Percentiles rank a stretch among this genome's conserved stretches.
These are phyloP conservation scores for Agrocybe praecox DNA, from an alignment of 768 basidiomycete genomes.

Conservation along the genomic window DNA sequence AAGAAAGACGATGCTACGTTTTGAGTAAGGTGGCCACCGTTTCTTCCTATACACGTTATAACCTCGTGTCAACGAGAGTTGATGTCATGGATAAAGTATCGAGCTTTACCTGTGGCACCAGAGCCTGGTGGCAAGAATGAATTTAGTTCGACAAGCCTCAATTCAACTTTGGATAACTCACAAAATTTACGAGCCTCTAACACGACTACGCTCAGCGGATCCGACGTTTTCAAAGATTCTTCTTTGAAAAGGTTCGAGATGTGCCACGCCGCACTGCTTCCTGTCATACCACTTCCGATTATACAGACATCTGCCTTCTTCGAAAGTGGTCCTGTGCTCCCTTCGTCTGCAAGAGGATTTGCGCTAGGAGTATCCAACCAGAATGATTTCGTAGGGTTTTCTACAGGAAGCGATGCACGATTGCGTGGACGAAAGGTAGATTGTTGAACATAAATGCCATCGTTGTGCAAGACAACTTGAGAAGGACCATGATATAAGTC, in stretches of 20 bases:
- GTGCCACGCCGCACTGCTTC: slow-evolving; percentile 75
- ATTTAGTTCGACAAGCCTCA: neutral
- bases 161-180: slow-evolving; percentile 43
- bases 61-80: neutral
- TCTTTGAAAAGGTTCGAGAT: slow-evolving; percentile 32
- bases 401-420: slow-evolving; percentile 44
- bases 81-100: neutral
- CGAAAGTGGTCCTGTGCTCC: slow-evolving; percentile 64
- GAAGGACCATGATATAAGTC: neutral
- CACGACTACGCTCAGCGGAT: slow-evolving; percentile 43
- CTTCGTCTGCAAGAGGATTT: slow-evolving; percentile 68
- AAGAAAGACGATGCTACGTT: slow-evolving; percentile 48
- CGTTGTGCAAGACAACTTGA: neutral
- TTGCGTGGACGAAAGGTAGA: neutral
- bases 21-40: slow-evolving; percentile 77
- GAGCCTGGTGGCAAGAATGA: slow-evolving; percentile 46
- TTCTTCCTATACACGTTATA: slow-evolving; percentile 52
- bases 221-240: neutral
- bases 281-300: slow-evolving; percentile 81
- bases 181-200: slow-evolving; percentile 89
- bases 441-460: neutral
- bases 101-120: slow-evolving; percentile 69
- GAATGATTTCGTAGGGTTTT: slow-evolving; percentile 71
- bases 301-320: slow-evolving; percentile 71
- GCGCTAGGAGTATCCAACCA: slow-evolving; percentile 66